Evolutionary conservation across 2,329 filamentous ascomycete genomes (phyloP), one percentile per base, ranked within the genome.

Genomic region (Dactylellina parvicollis): DNA sequence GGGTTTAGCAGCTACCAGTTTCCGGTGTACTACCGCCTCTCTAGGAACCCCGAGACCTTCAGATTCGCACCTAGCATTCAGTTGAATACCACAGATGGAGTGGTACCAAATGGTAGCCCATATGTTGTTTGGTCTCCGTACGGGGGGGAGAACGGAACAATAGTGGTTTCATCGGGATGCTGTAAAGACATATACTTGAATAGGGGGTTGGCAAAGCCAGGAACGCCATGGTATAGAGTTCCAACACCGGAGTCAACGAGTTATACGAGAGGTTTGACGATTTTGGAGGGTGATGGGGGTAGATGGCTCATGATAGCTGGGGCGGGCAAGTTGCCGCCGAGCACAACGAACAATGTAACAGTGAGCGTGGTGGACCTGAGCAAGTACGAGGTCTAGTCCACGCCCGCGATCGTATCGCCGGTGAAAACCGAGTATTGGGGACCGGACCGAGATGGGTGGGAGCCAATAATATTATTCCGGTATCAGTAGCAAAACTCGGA

Each of bases 11-110:
- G 74, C 14, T 79, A 79, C 76, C 78, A 80, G 75, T 84, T 82
- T 79, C 81, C 82, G 12, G 81, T 83, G 18, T 81, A 83, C 79
- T 85, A 84, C 79, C 80, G 81, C n/a, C 77, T 84, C 57, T 78
- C 81, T 16, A 77, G 79, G 56, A 77, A 79, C 38, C 83, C 83
- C 7, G 77, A 79, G 46, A 76, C 79, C 42, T 82, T 84, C 75
- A 76, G 78, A 64, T 61, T 77, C n/a, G 79, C 78, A 9, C 76
- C 78, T 3, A 78, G 78, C 1, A 79, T 83, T 28, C 76, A 80
- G 2, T 78, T 80, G 4, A 56, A 69, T 8, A 76, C 77, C 52
- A 56, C 52, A 4, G 77, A 76, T 26, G 78, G 79, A 52, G 78
- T 78, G 4, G 77, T 78, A 18, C 82, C 82, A 12, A 81, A 80